A percentile compares a stretch with the other conserved stretches of the same genome.
These are phyloP conservation scores for Solanum hybrid DNA, from an alignment of 305 asterid genomes.

Conservation along the genomic window DNA sequence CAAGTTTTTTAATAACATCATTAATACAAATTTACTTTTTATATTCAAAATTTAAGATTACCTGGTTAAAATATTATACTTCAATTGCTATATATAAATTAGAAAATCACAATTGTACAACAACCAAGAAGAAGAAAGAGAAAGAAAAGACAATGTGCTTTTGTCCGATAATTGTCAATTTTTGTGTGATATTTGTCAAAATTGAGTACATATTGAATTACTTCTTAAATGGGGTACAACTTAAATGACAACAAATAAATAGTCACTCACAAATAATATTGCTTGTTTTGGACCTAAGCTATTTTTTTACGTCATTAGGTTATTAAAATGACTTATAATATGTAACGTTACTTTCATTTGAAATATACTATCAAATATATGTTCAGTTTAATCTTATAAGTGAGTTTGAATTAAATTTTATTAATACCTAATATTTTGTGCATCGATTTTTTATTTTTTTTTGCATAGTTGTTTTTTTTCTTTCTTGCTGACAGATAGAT, in stretches of 20 bases:
- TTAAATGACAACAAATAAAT: too few relatives aligned
- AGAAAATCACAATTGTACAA: background rate
- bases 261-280: background rate
- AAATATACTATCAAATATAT: too few relatives aligned
- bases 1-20: background rate
- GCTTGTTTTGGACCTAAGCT: background rate
- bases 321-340: background rate
- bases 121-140: background rate
- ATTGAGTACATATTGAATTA: background rate
- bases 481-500: background rate
- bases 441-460: background rate
- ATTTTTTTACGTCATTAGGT: background rate
- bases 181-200: background rate
- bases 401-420: too few relatives aligned
- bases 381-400: background rate
- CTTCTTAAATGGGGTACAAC: too few relatives aligned
- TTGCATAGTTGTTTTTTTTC: background rate
- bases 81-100: background rate
- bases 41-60: background rate
- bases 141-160: background rate
- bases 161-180: background rate
- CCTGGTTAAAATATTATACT: too few relatives aligned
- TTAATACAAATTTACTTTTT: background rate
- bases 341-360: rapidly evolving
- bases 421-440: background rate